These are phyloP conservation scores for Botrytis porri DNA, from an alignment of 2,329 filamentous ascomycete genomes.

Conservation along the genomic window DNA sequence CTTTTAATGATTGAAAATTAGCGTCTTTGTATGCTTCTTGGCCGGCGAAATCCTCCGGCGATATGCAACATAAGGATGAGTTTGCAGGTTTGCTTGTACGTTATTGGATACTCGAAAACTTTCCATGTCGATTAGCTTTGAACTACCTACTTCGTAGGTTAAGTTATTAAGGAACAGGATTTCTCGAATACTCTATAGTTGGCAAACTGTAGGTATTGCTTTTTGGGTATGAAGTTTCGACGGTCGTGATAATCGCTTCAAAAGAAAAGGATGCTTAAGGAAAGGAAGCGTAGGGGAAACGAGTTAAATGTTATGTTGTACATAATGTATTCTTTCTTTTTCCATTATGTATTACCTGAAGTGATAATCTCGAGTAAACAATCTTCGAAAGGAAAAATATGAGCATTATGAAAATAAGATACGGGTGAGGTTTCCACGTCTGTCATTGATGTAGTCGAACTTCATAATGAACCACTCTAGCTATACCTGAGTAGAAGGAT, in stretches of 20 bases:
- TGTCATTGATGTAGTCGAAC: fast-evolving
- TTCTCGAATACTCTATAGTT: fast-evolving
- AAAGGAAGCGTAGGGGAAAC: fast-evolving
- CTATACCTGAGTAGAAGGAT: neutral
- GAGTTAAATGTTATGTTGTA: fast-evolving
- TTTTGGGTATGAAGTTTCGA: neutral
- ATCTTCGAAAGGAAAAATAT: neutral
- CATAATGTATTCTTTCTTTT: neutral
- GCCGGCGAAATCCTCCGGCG: neutral
- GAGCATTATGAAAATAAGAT: fast-evolving
- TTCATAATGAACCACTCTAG: fast-evolving
- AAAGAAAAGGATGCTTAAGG: fast-evolving
- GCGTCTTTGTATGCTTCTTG: neutral
- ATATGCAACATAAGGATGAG: neutral
- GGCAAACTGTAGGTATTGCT: neutral
- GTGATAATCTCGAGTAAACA: too few relatives aligned
- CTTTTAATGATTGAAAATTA: neutral
- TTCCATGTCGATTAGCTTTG: neutral
- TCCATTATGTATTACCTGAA: too few relatives aligned
- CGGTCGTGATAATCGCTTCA: fast-evolving
- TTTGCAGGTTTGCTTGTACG: neutral
- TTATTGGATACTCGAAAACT: neutral
- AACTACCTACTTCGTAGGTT: neutral
- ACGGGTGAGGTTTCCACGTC: fast-evolving
- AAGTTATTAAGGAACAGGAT: neutral